Evolutionary conservation across 1,284 basidiomycete genomes (phyloP).

Genomic region (Heimioporus punctisporus): DNA sequence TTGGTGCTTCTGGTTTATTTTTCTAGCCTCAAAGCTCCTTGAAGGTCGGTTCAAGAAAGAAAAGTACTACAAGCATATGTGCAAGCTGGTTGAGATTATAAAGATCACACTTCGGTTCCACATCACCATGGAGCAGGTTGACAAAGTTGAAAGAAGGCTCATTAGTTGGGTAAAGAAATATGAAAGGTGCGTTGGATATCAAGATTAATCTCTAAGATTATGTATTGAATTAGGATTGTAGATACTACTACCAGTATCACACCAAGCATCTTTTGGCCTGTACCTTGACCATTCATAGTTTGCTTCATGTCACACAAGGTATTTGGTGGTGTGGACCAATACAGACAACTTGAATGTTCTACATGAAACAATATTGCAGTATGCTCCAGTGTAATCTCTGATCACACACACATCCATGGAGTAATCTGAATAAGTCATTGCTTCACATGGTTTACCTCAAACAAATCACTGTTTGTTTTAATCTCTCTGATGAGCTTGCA

Average conservation of each 20-base stretch:
- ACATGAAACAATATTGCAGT: neutral
- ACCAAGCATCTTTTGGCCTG: slow-evolving; percentile 12
- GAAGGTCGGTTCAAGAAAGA: neutral
- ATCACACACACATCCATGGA: neutral
- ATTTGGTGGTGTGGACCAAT: slow-evolving; percentile 15
- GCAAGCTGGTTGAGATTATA: slow-evolving; percentile 7
- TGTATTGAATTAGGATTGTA: neutral
- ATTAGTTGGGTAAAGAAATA: slow-evolving; percentile 6
- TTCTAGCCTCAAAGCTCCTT: slow-evolving; percentile 8
- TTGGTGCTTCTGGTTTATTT: slow-evolving; percentile 12
- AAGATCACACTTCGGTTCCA: slow-evolving; percentile 1
- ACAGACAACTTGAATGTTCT: slow-evolving; percentile 21
- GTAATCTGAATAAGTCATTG: neutral
- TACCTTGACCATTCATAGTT: slow-evolving; percentile 18
- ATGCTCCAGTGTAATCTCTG: neutral
- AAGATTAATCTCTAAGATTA: neutral
- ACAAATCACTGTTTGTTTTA: neutral
- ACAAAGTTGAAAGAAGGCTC: neutral
- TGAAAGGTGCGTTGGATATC: neutral
- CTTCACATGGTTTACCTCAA: neutral
- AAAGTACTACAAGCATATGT: slow-evolving; percentile 12
- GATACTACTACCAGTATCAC: slow-evolving; percentile 25
- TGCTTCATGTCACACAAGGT: slow-evolving; percentile 20
- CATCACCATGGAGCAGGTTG: neutral
- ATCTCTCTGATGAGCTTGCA: neutral